Conservation (phyloP, 352 stramenopile species). For the Phytophthora palmivora region DNA sequence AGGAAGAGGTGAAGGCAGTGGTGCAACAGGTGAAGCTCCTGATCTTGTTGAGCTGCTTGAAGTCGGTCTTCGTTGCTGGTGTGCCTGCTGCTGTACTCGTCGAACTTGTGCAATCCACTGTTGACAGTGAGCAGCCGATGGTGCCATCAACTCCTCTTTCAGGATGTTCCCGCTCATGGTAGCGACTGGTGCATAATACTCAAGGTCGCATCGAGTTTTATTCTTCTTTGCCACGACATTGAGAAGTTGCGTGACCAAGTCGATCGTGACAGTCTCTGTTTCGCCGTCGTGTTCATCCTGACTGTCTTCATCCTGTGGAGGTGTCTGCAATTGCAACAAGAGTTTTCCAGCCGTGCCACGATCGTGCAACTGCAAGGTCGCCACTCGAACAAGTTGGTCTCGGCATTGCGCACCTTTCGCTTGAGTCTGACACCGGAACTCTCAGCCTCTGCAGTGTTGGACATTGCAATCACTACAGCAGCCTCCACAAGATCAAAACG, state of each 20-base stretch:
- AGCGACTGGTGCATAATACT: constrained; percentile 38
- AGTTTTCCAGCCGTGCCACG: constrained; percentile 44
- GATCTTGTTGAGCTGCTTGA: constrained; percentile 24
- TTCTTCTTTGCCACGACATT: constrained; percentile 66
- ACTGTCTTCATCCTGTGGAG: constrained; percentile 34
- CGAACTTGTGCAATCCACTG: constrained; percentile 64
- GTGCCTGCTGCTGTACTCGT: constrained; percentile 46
- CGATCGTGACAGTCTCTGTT: constrained; percentile 40
- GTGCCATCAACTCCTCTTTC: constrained; percentile 77
- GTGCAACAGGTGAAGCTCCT: constrained; percentile 24
- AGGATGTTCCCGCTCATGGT: constrained; percentile 20
- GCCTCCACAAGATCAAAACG: constrained; percentile 1
- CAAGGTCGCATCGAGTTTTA: constrained; percentile 64
- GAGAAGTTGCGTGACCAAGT: constrained; percentile 51
- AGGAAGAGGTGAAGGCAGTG: constrained; percentile 22
- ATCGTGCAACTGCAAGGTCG: constrained; percentile 50
- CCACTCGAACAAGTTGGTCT: constrained; percentile 78
- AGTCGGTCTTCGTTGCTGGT: constrained; percentile 31
- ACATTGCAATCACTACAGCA: constrained; percentile 16
- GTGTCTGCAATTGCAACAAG: constrained; percentile 38
- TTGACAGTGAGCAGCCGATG: constrained; percentile 67
- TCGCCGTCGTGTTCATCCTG: constrained; percentile 14
- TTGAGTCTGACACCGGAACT: constrained; percentile 50
- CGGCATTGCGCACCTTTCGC: constrained; percentile 63
- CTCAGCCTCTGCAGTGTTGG: constrained; percentile 13